Evolutionary conservation across 2,329 filamentous ascomycete genomes (phyloP).

Genomic region (Chaetomium strumarium): DNA sequence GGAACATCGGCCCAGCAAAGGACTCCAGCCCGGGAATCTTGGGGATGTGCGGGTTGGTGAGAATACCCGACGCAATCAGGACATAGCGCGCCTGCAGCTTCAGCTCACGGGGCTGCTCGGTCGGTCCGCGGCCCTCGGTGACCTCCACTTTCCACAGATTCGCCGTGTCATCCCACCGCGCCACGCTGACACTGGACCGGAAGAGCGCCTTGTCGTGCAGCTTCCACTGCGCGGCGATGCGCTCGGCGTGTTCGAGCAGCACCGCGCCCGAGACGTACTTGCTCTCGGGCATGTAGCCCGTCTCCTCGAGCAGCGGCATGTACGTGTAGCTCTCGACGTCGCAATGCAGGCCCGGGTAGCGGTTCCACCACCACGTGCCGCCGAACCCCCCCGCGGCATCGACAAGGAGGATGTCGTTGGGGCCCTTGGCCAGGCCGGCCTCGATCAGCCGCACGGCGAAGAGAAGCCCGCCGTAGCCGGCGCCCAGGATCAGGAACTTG

Average conservation of each 20-base stretch:
- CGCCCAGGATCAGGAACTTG: slow-evolving; percentile 32
- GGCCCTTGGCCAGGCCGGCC: slow-evolving; percentile 27
- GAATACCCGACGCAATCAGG: slow-evolving; percentile 34
- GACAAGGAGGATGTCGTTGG: slow-evolving; percentile 36
- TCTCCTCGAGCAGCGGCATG: slow-evolving; percentile 55
- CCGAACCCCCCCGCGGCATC: slow-evolving; percentile 41
- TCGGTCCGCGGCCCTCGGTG: slow-evolving; percentile 26
- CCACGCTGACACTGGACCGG: slow-evolving; percentile 35
- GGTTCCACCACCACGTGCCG: slow-evolving; percentile 49
- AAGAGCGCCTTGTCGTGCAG: slow-evolving; percentile 42
- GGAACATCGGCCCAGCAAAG: slow-evolving; percentile 39
- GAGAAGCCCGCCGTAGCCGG: slow-evolving; percentile 32
- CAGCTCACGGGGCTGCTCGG: slow-evolving; percentile 25
- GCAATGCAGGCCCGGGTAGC: slow-evolving; percentile 46
- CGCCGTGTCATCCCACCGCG: slow-evolving; percentile 37
- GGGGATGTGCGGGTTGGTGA: slow-evolving; percentile 38
- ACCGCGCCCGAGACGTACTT: slow-evolving; percentile 34
- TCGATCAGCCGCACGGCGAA: slow-evolving; percentile 33
- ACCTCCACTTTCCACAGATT: slow-evolving; percentile 23
- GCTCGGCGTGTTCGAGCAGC: slow-evolving; percentile 40
- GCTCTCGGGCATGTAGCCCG: slow-evolving; percentile 50
- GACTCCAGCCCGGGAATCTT: slow-evolving; percentile 36
- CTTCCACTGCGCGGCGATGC: slow-evolving; percentile 39
- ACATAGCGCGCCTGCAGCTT: slow-evolving; percentile 37
- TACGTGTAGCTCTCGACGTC: slow-evolving; percentile 58